Base-by-base conservation (phyloP, 768 basidiomycete species). In the Astraeus odoratus region DNA sequence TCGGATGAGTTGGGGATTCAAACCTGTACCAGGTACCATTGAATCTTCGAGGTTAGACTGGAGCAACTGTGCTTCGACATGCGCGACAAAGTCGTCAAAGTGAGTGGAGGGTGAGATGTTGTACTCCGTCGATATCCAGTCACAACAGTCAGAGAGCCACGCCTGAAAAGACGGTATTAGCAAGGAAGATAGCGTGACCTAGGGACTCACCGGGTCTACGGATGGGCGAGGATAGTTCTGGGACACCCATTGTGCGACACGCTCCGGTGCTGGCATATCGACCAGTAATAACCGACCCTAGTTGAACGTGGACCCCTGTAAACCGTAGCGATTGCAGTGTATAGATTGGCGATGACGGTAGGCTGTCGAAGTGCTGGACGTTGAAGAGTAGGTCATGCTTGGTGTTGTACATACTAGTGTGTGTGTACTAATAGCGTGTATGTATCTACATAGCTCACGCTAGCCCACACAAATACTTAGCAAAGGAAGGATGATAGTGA, bases 121-220 rank as follows among this genome's bases (percentile, higher is more conserved):
- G 40, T 72, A 65, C 47, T 79, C 74, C 22, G 60, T 61, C 18
- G 66, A 56, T 24, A 86, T 64, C 83, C 83, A 88, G 20, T 70
- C 65, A 52, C 78, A 81, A 54, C 89, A 91, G 23, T 73, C 80
- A 34, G 76, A 68, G 9, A 90, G 75, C 88, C 88, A 91, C 59
- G 80, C 80, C 86, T 88, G 46, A 20, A n/a, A 26, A 43, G 47
- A 33, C 31, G 39, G 37, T 29, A 43, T 31, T 16, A 52, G 42
- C 42, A 26, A 38, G 39, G 22, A 15, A 23, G 7, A 36, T 7
- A 10, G 8, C 9, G 16, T 13, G 34, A 13, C 18, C 47, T 19
- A 1, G 2, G 18, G 16, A 60, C 73, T 52, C 60, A 81, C 84
- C 46, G 74, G 74, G 57, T 87, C 83, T 9, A 88, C 68, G 43